Conservation (phyloP, 2,329 filamentous ascomycete genomes). For the Xylaria sp. region DNA sequence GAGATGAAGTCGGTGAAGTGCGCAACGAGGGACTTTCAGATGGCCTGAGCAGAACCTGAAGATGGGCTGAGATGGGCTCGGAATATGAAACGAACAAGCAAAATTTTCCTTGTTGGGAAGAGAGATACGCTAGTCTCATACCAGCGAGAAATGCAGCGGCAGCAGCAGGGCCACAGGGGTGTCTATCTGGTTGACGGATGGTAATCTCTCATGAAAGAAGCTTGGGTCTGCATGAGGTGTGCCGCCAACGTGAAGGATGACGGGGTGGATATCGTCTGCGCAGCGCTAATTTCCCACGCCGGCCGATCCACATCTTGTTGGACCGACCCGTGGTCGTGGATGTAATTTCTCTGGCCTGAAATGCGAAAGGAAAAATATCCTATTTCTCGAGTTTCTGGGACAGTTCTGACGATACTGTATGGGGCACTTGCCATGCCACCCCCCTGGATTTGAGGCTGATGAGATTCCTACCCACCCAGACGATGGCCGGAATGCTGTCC, state of each 20-base stretch:
- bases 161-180: conserved; percentile 27
- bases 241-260: conserved; percentile 26
- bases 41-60: conserved; percentile 7
- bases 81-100: conserved; percentile 26
- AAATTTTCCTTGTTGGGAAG: conserved; percentile 24
- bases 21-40: background rate
- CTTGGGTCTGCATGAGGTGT: conserved; percentile 32
- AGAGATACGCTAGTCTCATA: conserved; percentile 20
- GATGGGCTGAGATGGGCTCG: conserved; percentile 7
- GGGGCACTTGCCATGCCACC: conserved; percentile 34
- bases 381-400: conserved; percentile 32
- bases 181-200: conserved; percentile 24
- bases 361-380: conserved; percentile 31
- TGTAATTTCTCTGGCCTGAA: conserved; percentile 46
- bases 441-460: conserved; percentile 39
- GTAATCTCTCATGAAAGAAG: conserved; percentile 33
- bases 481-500: conserved; percentile 30
- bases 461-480: conserved; percentile 22
- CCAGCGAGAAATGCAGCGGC: conserved; percentile 28
- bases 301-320: conserved; percentile 40
- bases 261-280: conserved; percentile 29
- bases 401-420: conserved; percentile 45
- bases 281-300: conserved; percentile 40
- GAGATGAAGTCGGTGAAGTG: conserved; percentile 18
- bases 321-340: conserved; percentile 52